These are phyloP conservation scores for Cylindrodendrum hubeiense DNA, from an alignment of 2,329 filamentous ascomycete genomes.

Conservation along the genomic window DNA sequence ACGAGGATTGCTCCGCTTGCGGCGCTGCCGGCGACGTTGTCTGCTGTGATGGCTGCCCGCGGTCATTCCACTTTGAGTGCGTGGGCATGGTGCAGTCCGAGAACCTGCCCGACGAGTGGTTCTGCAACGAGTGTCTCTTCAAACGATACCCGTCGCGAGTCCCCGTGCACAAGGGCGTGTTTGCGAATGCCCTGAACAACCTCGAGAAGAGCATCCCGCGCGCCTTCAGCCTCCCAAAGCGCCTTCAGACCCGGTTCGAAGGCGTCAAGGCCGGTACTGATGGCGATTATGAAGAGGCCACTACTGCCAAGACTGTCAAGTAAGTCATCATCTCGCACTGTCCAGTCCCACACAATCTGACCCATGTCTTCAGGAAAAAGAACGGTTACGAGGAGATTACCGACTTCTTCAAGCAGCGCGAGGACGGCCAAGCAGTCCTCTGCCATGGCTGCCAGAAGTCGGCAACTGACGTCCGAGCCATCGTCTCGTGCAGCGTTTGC, in stretches of 20 bases:
- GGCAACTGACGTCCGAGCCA: constrained; percentile 71
- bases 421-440: constrained; percentile 82
- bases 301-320: constrained; percentile 71
- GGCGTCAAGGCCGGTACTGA: constrained; percentile 81
- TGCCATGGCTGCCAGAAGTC: constrained; percentile 82
- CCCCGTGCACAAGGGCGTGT: constrained; percentile 66
- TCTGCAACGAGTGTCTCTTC: constrained; percentile 79
- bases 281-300: constrained; percentile 83
- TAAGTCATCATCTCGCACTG: constrained; percentile 56
- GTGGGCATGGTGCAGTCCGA: constrained; percentile 83
- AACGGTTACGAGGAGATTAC: constrained; percentile 70
- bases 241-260: constrained; percentile 82
- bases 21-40: constrained; percentile 86
- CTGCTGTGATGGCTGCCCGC: constrained; percentile 92
- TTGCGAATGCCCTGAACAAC: constrained; percentile 71
- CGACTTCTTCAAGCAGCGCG: constrained; percentile 77
- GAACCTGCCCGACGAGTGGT: constrained; percentile 82
- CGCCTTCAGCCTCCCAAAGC: constrained; percentile 78
- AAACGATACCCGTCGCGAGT: constrained; percentile 61
- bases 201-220: constrained; percentile 78
- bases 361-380: constrained; percentile 57
- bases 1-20: constrained; percentile 91
- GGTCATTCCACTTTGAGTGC: constrained; percentile 91
- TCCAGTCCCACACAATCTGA: constrained; percentile 6
- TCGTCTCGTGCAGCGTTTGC: constrained; percentile 90